phyloP scores from a whole-genome alignment of 176 grass and related monocot genomes.

The Elymus sibiricus region DNA sequence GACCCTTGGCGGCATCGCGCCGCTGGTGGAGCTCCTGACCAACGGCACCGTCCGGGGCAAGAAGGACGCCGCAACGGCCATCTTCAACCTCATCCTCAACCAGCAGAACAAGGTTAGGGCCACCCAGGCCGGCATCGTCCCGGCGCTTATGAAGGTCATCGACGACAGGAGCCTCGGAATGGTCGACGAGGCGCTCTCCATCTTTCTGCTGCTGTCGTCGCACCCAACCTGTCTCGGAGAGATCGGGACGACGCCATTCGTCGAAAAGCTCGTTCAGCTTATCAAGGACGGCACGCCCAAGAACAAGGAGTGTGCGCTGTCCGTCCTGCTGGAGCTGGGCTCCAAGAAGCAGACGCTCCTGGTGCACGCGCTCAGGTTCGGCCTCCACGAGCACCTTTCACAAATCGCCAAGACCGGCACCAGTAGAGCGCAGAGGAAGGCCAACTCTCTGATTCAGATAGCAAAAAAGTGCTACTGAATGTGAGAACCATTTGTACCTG shows the following conservation, averaged over 20 bases:
- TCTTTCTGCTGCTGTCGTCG: conserved; percentile 55
- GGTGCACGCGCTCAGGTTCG: conserved; percentile 45
- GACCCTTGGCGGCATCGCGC: conserved; percentile 42
- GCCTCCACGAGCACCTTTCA: conserved; percentile 44
- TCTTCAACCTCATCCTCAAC: conserved; percentile 64
- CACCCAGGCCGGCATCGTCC: conserved; percentile 40
- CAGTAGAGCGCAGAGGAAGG: conserved; percentile 71
- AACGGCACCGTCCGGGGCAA: conserved; percentile 55
- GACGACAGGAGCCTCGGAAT: conserved; percentile 51
- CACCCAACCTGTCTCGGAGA: conserved; percentile 36
- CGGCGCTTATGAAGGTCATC: conserved; percentile 27
- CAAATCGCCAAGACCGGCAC: conserved; percentile 51
- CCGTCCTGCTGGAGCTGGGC: conserved; percentile 68
- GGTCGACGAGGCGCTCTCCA: conserved; percentile 69
- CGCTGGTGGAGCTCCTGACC: conserved; percentile 58
- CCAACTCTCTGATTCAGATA: conserved; percentile 56
- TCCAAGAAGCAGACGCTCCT: conserved; percentile 45
- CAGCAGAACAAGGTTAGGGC: conserved; percentile 54
- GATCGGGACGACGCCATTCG: conserved; percentile 41
- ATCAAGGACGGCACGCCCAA: conserved; percentile 71
- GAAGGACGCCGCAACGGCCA: conserved; percentile 73
- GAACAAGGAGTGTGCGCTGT: conserved; percentile 73
- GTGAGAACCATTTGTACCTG: too few species aligned
- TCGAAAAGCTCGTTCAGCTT: conserved; percentile 49
- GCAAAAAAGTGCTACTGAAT: conserved; percentile 40